Evolutionary conservation across 306 rosid genomes (phyloP), one percentile per base, ranked within the genome.

Genomic region (Cicer chorassanicum): DNA sequence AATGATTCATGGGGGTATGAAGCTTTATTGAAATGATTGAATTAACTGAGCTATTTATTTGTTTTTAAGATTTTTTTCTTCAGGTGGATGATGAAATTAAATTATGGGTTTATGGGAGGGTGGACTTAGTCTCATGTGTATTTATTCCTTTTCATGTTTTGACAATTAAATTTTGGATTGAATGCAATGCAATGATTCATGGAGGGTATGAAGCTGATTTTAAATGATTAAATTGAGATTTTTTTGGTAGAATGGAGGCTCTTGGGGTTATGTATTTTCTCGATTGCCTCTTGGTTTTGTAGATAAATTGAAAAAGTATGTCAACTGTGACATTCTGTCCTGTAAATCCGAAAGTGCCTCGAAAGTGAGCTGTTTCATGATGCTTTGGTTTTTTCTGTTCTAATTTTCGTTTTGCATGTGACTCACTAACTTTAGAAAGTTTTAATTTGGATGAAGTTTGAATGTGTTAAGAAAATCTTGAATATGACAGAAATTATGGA

Each of bases 101-200:
- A 39, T 3, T 16, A 15, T 36, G 14, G 39, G 7, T 21, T 21
- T 9, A 12, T 29, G 36, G 36, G 67, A 44, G 29, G 53, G 29
- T 71, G 19, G n/a, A 38, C 15, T 38, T 40, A 7, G 36, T 69
- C 46, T 71, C 42, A 12, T 6, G 8, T 29, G 14, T 42, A 9
- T 18, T 44, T 24, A 43, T 46, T 46, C 19, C 48, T 39, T 51
- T 48, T 29, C 59, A 60, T 60, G 78, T 74, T 48, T 46, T 74
- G 8, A 9, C 19, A 18, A 11, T 62, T 14, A 18, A 1, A 49
- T 46, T 49, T 48, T 39, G 62, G 10, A 49, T 74, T 49, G 61
- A 63, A 51, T 39, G 41, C 24, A 50, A 63, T 19, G 24, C 43
- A 56, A 11, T 55, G 29, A 40, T 64, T 64, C 21, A 6, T 51